Evolutionary conservation across 345 rosid genomes (phyloP).

Genomic region (Gossypium mustelinum): DNA sequence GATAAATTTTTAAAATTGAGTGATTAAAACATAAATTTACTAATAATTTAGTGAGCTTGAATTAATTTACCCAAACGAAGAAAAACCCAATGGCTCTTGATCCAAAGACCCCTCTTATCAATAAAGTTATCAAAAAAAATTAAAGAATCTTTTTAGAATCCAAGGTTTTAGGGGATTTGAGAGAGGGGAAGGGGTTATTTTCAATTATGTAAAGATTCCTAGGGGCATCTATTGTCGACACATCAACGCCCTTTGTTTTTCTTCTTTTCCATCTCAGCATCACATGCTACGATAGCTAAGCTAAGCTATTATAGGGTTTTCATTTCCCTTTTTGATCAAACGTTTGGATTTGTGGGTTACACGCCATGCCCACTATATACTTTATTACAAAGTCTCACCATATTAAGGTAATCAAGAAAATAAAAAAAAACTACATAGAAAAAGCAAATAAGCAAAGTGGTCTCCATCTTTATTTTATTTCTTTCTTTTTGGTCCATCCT

Average conservation of each 20-base stretch:
- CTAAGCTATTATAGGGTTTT: too few species aligned
- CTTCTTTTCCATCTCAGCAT: conserved; percentile 24
- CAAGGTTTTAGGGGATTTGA: too few species aligned
- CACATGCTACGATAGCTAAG: conserved; percentile 20
- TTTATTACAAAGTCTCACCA: conserved; percentile 2
- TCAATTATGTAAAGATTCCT: background rate
- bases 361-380: conserved; percentile 26
- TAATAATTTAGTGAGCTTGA: too few species aligned
- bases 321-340: background rate
- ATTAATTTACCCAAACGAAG: too few species aligned
- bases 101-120: background rate
- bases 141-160: background rate
- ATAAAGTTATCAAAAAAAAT: too few species aligned
- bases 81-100: background rate
- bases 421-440: background rate
- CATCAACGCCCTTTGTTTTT: background rate
- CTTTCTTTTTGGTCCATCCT: background rate
- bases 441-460: background rate
- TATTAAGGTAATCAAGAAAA: background rate
- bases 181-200: too few species aligned
- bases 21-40: too few species aligned
- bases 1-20: accelerated
- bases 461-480: background rate
- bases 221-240: background rate
- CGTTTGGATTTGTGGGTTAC: conserved; percentile 26